Base-by-base conservation (phyloP, 257 asterid species). In the Lycium barbarum region DNA sequence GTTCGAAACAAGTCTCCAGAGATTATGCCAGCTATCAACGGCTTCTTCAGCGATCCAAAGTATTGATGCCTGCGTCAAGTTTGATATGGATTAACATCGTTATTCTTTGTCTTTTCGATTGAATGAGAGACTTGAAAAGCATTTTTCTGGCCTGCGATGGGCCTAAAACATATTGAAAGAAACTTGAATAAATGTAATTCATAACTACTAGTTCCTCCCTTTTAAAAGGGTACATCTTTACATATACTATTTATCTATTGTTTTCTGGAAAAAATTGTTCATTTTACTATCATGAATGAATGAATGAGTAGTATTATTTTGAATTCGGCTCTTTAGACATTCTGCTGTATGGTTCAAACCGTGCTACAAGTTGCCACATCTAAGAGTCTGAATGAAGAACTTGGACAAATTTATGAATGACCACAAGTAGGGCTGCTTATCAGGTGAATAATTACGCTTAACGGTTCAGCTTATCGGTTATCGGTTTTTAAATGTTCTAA, bases 1-100 rank as follows among this genome's bases (percentile, higher is more conserved):
- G 95, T 93, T 6, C 97, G 95, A 63, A 90, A 87, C 86, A 89
- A 51, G 91, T 6, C 94, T 83, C 93, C 98, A 0, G 91, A 94
- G 91, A 89, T 94, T 89, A 94, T 94, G 98, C 98, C 97, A 10
- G n/a, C 88, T 55, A 55, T 94, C 51, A 95, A 95, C 83, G 86
- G 84, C 85, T 95, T 92, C 93, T 88, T 88, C 86, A 82, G 93
- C 26, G 92, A 94, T 85, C 97, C 97, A 35, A 80, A 88, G 11
- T 88, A 40, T 7, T 70, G 89, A 84, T 91, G 85, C 18, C 38
- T 10, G 13, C 9, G 36, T 72, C 47, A 53, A 53, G 65, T 33
- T 26, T 78, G 3, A 78, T 33, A 26, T 78, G 63, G 82, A 78
- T 78, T 53, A 51, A 53, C 82, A 78, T 33, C 47, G 51, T 78